These are phyloP conservation scores for Globisporangium perplexum DNA, from an alignment of 352 stramenopile genomes.

Conservation along the genomic window DNA sequence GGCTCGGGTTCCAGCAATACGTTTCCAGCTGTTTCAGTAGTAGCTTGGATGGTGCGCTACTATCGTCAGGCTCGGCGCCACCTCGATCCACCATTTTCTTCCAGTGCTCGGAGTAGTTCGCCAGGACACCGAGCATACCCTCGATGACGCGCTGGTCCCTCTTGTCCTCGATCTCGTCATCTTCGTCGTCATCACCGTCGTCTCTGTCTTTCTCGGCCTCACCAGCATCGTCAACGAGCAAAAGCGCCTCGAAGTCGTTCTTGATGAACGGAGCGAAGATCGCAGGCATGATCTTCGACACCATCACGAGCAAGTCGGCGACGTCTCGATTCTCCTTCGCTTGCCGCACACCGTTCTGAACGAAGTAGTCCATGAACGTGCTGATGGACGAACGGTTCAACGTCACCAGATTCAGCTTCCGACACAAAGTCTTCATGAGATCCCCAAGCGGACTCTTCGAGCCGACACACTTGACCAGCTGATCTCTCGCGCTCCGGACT, in stretches of 20 bases:
- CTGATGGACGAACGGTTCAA: slow-evolving; percentile 40
- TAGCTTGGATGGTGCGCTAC: slow-evolving; percentile 21
- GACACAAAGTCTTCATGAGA: slow-evolving; percentile 80
- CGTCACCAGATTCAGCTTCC: slow-evolving; percentile 67
- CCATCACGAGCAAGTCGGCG: slow-evolving; percentile 48
- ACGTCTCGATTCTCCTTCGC: slow-evolving; percentile 46
- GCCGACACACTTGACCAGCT: slow-evolving; percentile 69
- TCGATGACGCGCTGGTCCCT: slow-evolving; percentile 48
- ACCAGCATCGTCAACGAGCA: slow-evolving; percentile 20
- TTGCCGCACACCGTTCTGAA: slow-evolving; percentile 16
- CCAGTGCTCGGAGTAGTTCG: slow-evolving; percentile 52
- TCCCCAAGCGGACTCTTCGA: slow-evolving; percentile 74
- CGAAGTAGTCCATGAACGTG: slow-evolving; percentile 38
- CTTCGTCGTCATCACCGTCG: slow-evolving; percentile 27
- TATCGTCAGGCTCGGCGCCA: slow-evolving; percentile 12
- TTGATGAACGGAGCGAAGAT: slow-evolving; percentile 50
- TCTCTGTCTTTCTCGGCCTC: slow-evolving; percentile 1
- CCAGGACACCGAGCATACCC: slow-evolving; percentile 39
- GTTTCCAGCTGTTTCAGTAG: slow-evolving; percentile 38
- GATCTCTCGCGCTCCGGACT: slow-evolving; percentile 45
- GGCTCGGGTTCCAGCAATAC: slow-evolving; percentile 33
- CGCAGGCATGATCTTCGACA: slow-evolving; percentile 38
- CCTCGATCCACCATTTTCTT: slow-evolving; percentile 11
- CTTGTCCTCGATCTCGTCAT: slow-evolving; percentile 14
- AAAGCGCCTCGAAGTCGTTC: slow-evolving; percentile 38